Evolutionary conservation across 495 filamentous ascomycete species (phyloP), one percentile per base, ranked within the genome.

Genomic region (Penicillium argentinense): DNA sequence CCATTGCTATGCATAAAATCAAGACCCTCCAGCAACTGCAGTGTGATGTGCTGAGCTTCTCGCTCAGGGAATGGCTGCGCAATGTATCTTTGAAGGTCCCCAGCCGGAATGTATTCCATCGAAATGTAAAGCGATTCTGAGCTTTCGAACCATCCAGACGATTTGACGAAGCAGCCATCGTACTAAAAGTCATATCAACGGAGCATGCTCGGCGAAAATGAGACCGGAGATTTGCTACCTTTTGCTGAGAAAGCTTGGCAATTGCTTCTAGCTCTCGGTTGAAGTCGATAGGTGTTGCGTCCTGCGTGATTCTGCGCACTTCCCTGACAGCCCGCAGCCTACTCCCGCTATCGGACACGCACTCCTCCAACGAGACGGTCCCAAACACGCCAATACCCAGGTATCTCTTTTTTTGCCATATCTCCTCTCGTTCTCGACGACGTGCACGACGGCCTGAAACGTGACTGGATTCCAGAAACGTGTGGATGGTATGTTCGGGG

Each of bases 251-350:
- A 49, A 76, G 73, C 45, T 67, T 74, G 24, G 58, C 55, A 32
- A 71, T 67, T 6, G 68, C 69, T 51, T 74, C 70, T 9, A 74
- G 39, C 38, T 75, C 72, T 3, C 60, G 54, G 22, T 47, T 51
- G 26, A 65, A 71, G 27, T 66, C 50, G 17, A 63, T 29, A 8
- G 9, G 1, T 27, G 39, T 27, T 9, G 25, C 9, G 9, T 30
- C 23, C 9, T 25, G 34, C 5, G n/a, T 34, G 8, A 32, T 28
- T 28, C 38, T 51, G 29, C 44, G 44, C 26, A 56, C 33, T 39
- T 52, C 37, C 17, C 45, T 56, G n/a, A 56, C 48, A 40, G 44
- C 48, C 26, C 47, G 39, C 17, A 55, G 25, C 18, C 48, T 50
- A 11, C 12, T 26, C 13, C 23, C 30, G 14, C 11, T 24, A 23